Evolutionary conservation across 2,329 filamentous ascomycete species (phyloP), one percentile per base, ranked within the genome.

Genomic region (Zymoseptoria crescenta): DNA sequence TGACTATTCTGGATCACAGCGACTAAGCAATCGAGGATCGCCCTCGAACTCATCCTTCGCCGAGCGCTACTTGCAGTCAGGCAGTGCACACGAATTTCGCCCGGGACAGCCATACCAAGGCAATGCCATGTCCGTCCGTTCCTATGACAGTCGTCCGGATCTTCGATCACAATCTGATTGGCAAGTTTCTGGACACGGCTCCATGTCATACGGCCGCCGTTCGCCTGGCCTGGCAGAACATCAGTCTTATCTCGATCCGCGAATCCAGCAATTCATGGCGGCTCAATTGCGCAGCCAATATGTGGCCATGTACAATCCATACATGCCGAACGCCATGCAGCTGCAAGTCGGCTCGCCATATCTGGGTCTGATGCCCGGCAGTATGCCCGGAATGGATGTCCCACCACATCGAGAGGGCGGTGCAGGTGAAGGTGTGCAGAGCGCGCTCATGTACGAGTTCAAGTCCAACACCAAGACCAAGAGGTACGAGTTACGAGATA

Each of bases 401-500:
- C 74, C 76, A 10, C 53, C 29, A 30, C 72, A 75, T 2, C 77
- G 83, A 55, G 83, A 85, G 29, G 79, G 83, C 59, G 84, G 88
- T 56, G 74, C 79, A 1, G 78, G 79, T 13, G 82, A 83, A 60
- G 83, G 83, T 56, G 76, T 87, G 13, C 83, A 89, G 67, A 95
- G 91, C 72, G 76, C 80, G 13, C 75, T 92, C 8, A 79, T 96
- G 1, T 87, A 92, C 62, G 89, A 96, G 29, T 96, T 95, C 74
- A 85, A 88, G 49, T 80, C 81, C 9, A 88, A 86, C 68, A 82
- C 81, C 65, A 95, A 91, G 73, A 83, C 83, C 0, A 85, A 83
- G 72, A 83, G 85, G 19, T 96, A 86, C 69, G 91, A 96, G 68
- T 79, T 99, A 8, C 92, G 89, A 76, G 89, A 96, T 64, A 93